These are phyloP conservation scores for Bipolaris gigantea DNA, from an alignment of 2,329 filamentous ascomycete genomes.

Conservation along the genomic window DNA sequence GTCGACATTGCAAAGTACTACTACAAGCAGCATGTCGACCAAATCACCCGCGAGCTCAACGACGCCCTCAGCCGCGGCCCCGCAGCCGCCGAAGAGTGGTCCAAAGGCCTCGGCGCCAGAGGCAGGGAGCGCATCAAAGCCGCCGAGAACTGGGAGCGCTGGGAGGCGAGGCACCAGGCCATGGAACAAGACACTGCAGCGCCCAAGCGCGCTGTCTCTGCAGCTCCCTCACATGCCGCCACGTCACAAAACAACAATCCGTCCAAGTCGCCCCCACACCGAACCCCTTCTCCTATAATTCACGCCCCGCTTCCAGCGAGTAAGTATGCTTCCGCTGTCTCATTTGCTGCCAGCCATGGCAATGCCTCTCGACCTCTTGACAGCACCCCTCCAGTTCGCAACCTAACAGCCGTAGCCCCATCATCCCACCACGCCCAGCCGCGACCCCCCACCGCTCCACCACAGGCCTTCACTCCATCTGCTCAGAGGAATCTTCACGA, in stretches of 20 bases:
- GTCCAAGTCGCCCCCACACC: conserved; percentile 31
- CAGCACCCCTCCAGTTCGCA: conserved; percentile 26
- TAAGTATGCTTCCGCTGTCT: conserved; percentile 35
- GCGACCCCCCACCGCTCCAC: conserved; percentile 40
- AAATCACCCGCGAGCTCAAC: conserved; percentile 64
- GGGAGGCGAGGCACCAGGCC: conserved; percentile 55
- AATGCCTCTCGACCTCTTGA: conserved; percentile 21
- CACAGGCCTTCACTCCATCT: conserved; percentile 38
- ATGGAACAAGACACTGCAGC: conserved; percentile 20
- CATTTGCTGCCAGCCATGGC: conserved; percentile 17
- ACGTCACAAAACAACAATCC: conserved; percentile 23
- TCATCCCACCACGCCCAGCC: conserved; percentile 32
- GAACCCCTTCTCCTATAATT: conserved; percentile 34
- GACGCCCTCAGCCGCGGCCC: conserved; percentile 67
- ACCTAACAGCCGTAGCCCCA: conserved; percentile 38
- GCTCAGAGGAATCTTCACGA: conserved; percentile 62
- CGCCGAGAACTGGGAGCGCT: conserved; percentile 73
- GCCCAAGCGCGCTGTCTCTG: conserved; percentile 18
- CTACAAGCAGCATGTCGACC: conserved; percentile 63
- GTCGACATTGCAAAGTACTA: conserved; percentile 67
- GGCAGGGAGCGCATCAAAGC: conserved; percentile 64
- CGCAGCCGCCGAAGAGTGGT: conserved; percentile 74
- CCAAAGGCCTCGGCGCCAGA: conserved; percentile 69
- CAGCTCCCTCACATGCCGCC: conserved; percentile 20
- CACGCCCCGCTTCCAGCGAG: conserved; percentile 40